Base-by-base conservation (phyloP, 2,329 filamentous ascomycete genomes). In the Aspergillus transmontanensis region DNA sequence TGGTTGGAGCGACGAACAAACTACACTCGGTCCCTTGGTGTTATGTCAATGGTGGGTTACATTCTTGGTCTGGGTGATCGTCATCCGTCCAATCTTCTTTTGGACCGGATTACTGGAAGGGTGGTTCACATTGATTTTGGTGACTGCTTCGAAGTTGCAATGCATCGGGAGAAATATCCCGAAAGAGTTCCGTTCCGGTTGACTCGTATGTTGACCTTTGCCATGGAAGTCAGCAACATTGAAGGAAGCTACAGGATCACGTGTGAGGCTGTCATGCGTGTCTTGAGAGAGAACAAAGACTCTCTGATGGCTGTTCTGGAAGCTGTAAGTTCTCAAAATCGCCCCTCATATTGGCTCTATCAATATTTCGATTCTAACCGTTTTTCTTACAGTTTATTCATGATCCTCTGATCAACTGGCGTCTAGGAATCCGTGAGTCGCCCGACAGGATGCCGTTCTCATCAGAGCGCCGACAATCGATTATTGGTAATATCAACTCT, bases 1-100 rank as follows among this genome's bases (percentile, higher is more conserved):
- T 99, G 95, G 95, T 88, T 99, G 39, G 95, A 98, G 78, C 87
- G 95, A 50, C 90, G 95, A 59, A 99, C 96, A n/a, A 99, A 97
- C 76, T 99, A 99, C 81, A 99, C 95, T 21, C 90, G 95, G 62
- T 98, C 94, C 1, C 85, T 99, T 2, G 95, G 93, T 71, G 95
- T 99, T 72, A 99, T 99, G 95, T 97, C 93, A n/a, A 99, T 99
- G 93, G 95, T 98, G n/a, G 95, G 95, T 67, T 99, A 99, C 78
- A 98, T 99, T 68, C 88, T 99, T 26, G 96, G 95, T 64, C 84
- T 99, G 16, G 95, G 95, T 60, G 95, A 99, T 81, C 90, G 96
- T 55, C 95, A 99, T 80, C 96, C 96, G 43, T 97, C 93, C 64
- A 99, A 99, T 78, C 82, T 99, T 73, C 96, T 99, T 90, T 89